Evolutionary conservation across 371 early-diverging fungal genomes (phyloP), one percentile per base, ranked within the genome.

Genomic region (Nosema muscidifuracis): DNA sequence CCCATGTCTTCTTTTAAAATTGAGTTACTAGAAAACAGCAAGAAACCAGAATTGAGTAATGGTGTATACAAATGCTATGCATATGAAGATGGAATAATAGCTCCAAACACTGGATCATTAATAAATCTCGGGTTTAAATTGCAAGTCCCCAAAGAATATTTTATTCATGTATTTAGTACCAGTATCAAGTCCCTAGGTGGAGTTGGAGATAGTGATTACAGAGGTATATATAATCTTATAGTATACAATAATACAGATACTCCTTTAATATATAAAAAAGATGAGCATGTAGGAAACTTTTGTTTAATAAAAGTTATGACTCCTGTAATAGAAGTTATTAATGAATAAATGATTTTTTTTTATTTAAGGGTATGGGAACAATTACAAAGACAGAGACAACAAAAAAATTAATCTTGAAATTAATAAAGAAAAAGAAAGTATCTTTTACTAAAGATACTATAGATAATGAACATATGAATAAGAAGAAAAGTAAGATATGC

Each of bases 401-500:
- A 42, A 55, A 47, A 18, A 4, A 15, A 36, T 18, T 60, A 1
- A 18, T 38, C 24, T 22, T 72, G 15, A 68, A 64, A 36, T 36
- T 73, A 34, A 51, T 67, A 18, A 75, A 75, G 65, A 71, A 65
- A 44, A 76, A 74, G 43, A 55, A 42, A 57, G 82, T 83, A 15
- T 72, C 79, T 2, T 83, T 81, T 65, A 70, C 80, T 18, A 26
- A 34, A 36, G 78, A 77, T n/a, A 81, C 80, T 57, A 67, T 83
- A 55, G 80, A 83, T 33, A 83, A 83, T 62, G 77, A 77, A 43
- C 74, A 79, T 50, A 20, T 79, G 26, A 74, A 76, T 40, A 77
- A 66, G 55, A 81, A 79, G 61, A 81, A 77, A 61, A 78, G 77
- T 26, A 83, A 83, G 36, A 60, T 74, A 6, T 83, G 83, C 66